Conservation (phyloP, 1,284 basidiomycete genomes). For the Salmacisia buchloeana region DNA sequence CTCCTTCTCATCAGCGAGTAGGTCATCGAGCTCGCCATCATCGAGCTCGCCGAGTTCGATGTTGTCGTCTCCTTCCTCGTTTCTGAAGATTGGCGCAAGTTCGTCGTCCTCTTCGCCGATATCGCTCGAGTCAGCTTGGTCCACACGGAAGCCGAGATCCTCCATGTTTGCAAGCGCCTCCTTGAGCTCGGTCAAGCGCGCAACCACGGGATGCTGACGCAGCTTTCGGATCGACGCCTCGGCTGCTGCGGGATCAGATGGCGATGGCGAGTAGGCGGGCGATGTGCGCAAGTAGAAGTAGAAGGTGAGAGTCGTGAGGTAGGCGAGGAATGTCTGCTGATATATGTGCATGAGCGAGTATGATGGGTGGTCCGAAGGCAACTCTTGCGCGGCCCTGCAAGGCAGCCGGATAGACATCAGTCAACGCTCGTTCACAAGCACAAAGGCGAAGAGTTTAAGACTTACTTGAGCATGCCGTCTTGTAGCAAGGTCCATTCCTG, state of each 20-base stretch:
- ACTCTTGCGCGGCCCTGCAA: slow-evolving; percentile 34
- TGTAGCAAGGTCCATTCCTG: slow-evolving; percentile 41
- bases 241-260: slow-evolving; percentile 9
- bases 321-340: slow-evolving; percentile 80
- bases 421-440: slow-evolving; percentile 54
- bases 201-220: slow-evolving; percentile 62
- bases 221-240: slow-evolving; percentile 14
- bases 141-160: slow-evolving; percentile 41
- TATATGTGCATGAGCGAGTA: slow-evolving; percentile 63
- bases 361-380: neutral
- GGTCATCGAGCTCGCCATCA: slow-evolving; percentile 34
- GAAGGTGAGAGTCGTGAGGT: slow-evolving; percentile 83
- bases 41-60: slow-evolving; percentile 26
- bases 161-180: slow-evolving; percentile 69
- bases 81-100: slow-evolving; percentile 15
- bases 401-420: slow-evolving; percentile 60
- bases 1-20: slow-evolving; percentile 33
- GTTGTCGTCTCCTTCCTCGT: slow-evolving; percentile 19
- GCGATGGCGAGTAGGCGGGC: slow-evolving; percentile 43
- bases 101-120: slow-evolving; percentile 22
- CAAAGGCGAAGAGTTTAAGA: neutral
- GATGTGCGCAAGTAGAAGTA: slow-evolving; percentile 75
- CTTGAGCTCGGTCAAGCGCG: slow-evolving; percentile 77
- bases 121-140: slow-evolving; percentile 16
- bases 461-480: slow-evolving; percentile 3